Conservation (phyloP, 192 early-diverging fungal genomes). For the Rhizophagus sp. region DNA sequence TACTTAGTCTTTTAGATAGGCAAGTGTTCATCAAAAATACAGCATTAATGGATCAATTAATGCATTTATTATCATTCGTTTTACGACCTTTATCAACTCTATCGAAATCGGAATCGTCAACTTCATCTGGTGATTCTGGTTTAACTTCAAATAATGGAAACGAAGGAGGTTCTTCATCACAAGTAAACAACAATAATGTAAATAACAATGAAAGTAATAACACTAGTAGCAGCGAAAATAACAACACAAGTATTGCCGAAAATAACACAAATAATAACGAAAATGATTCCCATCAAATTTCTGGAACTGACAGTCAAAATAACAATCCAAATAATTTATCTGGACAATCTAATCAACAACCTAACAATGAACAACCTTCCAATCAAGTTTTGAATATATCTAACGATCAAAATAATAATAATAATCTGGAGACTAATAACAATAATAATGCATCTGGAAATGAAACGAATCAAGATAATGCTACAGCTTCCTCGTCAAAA, state of each 20-base stretch:
- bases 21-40: constrained; percentile 81
- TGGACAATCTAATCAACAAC: neutral
- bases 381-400: neutral
- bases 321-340: neutral
- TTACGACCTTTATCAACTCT: constrained; percentile 73
- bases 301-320: neutral
- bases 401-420: neutral
- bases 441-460: constrained; percentile 24
- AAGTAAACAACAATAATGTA: neutral
- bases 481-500: constrained; percentile 30
- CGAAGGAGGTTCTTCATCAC: neutral
- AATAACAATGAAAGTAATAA: neutral
- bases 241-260: neutral
- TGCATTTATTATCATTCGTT: constrained; percentile 81
- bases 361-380: neutral
- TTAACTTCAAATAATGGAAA: constrained; percentile 12
- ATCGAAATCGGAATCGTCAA: constrained; percentile 42
- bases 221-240: neutral
- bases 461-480: constrained; percentile 30
- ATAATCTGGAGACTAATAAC: neutral
- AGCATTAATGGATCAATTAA: constrained; percentile 82
- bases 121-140: constrained; percentile 42
- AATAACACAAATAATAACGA: neutral
- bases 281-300: neutral
- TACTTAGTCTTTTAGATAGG: constrained; percentile 83